Percentiles rank a stretch among this genome's conserved stretches.
Conservation (phyloP, 139 green algal genomes). For the Eudorina sp. region DNA sequence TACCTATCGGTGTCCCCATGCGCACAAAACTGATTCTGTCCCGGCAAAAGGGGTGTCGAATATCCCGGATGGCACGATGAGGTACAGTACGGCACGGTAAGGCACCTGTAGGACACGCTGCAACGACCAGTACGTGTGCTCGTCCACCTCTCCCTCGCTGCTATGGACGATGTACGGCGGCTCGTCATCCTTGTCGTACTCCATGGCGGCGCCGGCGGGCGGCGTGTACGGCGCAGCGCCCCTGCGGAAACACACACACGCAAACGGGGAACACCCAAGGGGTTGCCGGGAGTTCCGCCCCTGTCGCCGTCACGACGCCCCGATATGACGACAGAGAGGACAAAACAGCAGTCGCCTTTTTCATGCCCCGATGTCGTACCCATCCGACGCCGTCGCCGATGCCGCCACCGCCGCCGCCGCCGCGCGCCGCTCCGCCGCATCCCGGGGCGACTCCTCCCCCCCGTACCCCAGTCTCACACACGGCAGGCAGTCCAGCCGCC, state of each 20-base stretch:
- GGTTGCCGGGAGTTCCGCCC: neutral
- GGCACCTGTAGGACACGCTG: conserved; percentile 57
- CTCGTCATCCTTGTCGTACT: conserved; percentile 23
- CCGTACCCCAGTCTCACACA: conserved; percentile 40
- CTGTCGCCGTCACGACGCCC: too few species aligned
- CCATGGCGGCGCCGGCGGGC: neutral
- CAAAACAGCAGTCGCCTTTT: neutral
- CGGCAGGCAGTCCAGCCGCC: conserved; percentile 78
- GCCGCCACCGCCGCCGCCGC: neutral
- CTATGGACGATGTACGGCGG: conserved; percentile 27
- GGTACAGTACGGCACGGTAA: too few species aligned
- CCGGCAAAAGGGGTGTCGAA: too few species aligned
- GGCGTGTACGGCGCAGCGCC: neutral
- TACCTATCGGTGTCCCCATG: too few species aligned
- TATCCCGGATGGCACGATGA: too few species aligned
- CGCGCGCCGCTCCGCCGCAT: neutral
- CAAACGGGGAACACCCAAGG: too few species aligned
- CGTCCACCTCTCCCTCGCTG: conserved; percentile 37
- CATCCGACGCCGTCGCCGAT: neutral
- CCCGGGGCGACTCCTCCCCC: neutral
- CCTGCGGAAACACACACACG: neutral
- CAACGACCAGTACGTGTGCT: conserved; percentile 49
- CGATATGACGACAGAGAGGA: neutral
- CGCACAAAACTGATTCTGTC: too few species aligned
- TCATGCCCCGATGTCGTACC: neutral